Percentiles rank a stretch among this genome's conserved stretches.
Conservation (phyloP, 805 yeast species). For the Starmerella roubikii region DNA sequence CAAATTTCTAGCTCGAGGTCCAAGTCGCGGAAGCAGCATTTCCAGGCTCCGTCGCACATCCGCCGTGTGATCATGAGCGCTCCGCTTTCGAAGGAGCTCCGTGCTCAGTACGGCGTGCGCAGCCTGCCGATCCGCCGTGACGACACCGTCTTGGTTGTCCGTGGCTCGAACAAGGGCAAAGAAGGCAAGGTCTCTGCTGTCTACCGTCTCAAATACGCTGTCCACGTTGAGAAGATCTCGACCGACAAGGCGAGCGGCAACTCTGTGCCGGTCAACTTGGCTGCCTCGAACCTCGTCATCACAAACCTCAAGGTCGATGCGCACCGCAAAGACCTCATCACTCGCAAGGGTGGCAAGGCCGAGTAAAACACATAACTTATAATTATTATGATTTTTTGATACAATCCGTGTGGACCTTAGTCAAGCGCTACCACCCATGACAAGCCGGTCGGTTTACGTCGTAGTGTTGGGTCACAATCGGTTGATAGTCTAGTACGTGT, state of each 20-base stretch:
- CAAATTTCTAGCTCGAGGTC: conserved; percentile 98
- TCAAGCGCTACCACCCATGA: no score
- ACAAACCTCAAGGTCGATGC: conserved; percentile 96
- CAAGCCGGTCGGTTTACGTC: neutral
- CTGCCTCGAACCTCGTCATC: conserved; percentile 98
- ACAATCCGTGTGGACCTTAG: no score
- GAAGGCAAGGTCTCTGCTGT: conserved; percentile 97
- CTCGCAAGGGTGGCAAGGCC: conserved; percentile 83
- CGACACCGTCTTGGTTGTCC: conserved; percentile 87
- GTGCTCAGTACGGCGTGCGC: conserved; percentile 91
- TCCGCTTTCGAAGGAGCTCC: conserved; percentile 97
- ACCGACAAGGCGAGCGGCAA: conserved; percentile 98
- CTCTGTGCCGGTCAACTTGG: conserved; percentile 90
- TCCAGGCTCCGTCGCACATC: conserved; percentile 91
- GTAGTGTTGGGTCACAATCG: neutral
- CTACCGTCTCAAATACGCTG: conserved; percentile 95
- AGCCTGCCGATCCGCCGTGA: conserved; percentile 96
- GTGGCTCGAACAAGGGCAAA: conserved; percentile 99
- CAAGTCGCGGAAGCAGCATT: conserved; percentile 99
- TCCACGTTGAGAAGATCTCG: conserved; percentile 94
- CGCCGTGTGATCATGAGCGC: conserved; percentile 94
- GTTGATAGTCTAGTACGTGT: no score
- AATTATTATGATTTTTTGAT: conserved; percentile 8
- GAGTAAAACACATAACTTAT: conserved; percentile 46
- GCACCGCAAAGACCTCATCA: conserved; percentile 95